Conservation (phyloP, 2,329 filamentous ascomycete species). For the Fusarium proliferatum region DNA sequence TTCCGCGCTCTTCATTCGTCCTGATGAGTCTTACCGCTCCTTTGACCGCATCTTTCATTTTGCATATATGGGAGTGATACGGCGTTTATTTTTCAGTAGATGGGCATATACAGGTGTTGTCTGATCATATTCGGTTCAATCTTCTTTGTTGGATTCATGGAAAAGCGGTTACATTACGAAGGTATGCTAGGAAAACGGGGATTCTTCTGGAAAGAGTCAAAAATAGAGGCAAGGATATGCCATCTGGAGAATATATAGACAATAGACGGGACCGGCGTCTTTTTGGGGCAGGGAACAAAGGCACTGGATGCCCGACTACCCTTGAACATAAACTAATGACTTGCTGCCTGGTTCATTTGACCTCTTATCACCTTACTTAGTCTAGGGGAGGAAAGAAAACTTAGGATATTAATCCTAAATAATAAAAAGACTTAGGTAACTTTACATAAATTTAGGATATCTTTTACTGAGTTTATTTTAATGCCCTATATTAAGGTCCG, state of each 20-base stretch:
- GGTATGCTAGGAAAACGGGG: conserved; percentile 23
- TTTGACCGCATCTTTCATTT: conserved; percentile 23
- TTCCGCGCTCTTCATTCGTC: conserved; percentile 66
- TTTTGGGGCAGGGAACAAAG: conserved; percentile 17
- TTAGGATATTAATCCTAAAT: no score
- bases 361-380: conserved; percentile 1
- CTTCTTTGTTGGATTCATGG: conserved; percentile 6
- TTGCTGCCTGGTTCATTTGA: conserved; percentile 22
- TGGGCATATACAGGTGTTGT: conserved; percentile 33
- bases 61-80: conserved; percentile 26
- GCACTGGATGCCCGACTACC: conserved; percentile 22
- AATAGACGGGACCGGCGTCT: conserved; percentile 44
- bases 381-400: no score
- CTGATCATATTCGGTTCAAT: not conserved
- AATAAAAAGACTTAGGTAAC: no score
- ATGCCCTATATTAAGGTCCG: no score
- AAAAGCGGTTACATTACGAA: conserved; percentile 24
- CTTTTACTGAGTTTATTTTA: no score
- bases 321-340: conserved; percentile 19
- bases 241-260: conserved; percentile 28
- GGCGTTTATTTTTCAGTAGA: conserved; percentile 37
- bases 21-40: conserved; percentile 30
- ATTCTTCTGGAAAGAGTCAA: conserved; percentile 30
- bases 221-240: conserved; percentile 24
- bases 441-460: no score